phyloP scores from a whole-genome alignment of 208 protist species.

The Leishmania arabica region DNA sequence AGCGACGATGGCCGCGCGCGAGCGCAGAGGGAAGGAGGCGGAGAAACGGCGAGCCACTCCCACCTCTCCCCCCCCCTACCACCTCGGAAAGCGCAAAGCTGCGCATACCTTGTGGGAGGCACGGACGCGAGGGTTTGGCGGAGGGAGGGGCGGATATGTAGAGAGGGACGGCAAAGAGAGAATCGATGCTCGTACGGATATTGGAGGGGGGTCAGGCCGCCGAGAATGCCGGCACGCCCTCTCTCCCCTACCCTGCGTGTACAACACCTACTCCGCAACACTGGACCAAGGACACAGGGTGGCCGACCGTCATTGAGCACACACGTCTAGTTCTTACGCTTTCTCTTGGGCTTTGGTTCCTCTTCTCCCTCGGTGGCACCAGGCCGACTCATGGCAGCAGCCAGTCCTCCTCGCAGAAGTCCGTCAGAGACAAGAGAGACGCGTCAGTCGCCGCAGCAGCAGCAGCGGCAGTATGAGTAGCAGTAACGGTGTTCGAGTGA shows the following conservation, averaged over 20 bases:
- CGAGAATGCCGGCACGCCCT: background rate
- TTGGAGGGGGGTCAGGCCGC: background rate
- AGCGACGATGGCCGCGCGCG: background rate
- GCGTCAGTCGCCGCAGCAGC: background rate
- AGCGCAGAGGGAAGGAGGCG: background rate
- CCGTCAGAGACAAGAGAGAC: conserved; percentile 36
- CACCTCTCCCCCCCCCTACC: background rate
- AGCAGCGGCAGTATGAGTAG: background rate
- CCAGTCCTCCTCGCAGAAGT: conserved; percentile 62
- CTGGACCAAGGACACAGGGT: background rate
- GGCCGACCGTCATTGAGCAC: background rate
- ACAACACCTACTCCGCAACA: background rate
- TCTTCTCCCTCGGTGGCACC: background rate
- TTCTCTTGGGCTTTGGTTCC: background rate
- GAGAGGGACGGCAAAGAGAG: background rate
- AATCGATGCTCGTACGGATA: background rate
- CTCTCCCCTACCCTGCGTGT: background rate
- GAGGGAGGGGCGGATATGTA: background rate
- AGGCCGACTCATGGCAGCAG: conserved; percentile 16
- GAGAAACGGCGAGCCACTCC: background rate
- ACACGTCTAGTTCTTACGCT: background rate
- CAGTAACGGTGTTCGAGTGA: background rate
- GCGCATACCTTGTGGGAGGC: background rate
- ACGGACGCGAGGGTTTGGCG: background rate
- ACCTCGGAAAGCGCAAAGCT: background rate